Evolutionary conservation across 345 rosid species (phyloP), one percentile per base, ranked within the genome.

Genomic region (Excoecaria agallocha): DNA sequence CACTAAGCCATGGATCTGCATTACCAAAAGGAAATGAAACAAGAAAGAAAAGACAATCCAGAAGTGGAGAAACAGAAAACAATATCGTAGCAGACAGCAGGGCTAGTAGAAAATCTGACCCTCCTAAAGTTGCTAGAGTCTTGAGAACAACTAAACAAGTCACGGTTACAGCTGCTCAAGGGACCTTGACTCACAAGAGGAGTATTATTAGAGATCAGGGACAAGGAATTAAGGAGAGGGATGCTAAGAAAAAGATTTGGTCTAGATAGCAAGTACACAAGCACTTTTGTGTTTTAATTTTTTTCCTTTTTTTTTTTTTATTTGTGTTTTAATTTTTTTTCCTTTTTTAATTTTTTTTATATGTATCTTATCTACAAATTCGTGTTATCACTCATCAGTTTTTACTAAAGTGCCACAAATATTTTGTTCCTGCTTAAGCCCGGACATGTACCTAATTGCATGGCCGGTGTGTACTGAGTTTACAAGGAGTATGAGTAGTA

Each of bases 51-150:
- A 85, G 92, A 38, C 81, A 75, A 45, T 90, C 93, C 8, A 88
- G 97, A 82, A 82, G 88, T 79, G 88, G 89, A 19, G 98, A 94
- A 74, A 75, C 89, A 54, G 97, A 94, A 83, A 94, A 91, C 87
- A 74, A 81, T 74, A 62, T 74, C 49, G 46, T 69, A 41, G 8
- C 45, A 39, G 20, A 75, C 38, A 92, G 87, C 69, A 86, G 86
- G 73, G 85, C 87, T 76, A 79, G 81, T 56, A 86, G 95, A 79
- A 92, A 86, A 76, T 92, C 97, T 51, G 96, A 92, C 65, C 98
- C 98, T 30, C 94, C 94, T 2, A 91, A 79, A 77, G 65, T 84
- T 46, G 65, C 88, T 25, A 87, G 86, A 73, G 73, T 81, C 24
- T 57, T 66, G 69, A 91, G 93, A 84, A 69, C 94, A 41, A 63